phyloP scores from a whole-genome alignment of 345 rosid genomes.

The Garcia nutans region DNA sequence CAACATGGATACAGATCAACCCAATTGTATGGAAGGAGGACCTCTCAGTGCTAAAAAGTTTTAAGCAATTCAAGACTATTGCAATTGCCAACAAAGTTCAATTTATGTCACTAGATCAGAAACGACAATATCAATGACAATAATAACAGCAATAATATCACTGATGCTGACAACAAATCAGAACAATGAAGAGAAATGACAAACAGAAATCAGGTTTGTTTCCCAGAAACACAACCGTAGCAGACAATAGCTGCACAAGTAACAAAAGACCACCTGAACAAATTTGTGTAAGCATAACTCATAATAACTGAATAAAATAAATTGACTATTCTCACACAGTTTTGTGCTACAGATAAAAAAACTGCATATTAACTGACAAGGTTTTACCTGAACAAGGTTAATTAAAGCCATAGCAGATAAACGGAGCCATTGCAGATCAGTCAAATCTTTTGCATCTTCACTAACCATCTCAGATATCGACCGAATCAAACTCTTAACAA shows the following conservation, averaged over 20 bases:
- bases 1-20: neutral
- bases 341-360: neutral
- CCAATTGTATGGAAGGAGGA: neutral
- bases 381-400: constrained; percentile 78
- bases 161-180: neutral
- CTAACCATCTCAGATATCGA: constrained; percentile 61
- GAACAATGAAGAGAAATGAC: neutral
- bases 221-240: neutral
- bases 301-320: neutral
- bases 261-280: too few relatives aligned
- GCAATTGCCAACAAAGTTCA: neutral
- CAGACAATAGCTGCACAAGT: neutral
- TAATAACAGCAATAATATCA: neutral
- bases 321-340: neutral
- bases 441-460: constrained; percentile 58
- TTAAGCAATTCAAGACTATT: neutral
- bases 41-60: neutral
- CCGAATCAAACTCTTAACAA: constrained; percentile 68
- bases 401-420: constrained; percentile 66
- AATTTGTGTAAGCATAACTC: neutral
- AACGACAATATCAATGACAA: too few relatives aligned
- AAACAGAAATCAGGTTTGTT: neutral
- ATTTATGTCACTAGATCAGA: neutral
- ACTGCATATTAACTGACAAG: neutral
- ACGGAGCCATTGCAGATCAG: constrained; percentile 67